These are phyloP conservation scores for Kwoniella newhampshirensis DNA, from an alignment of 768 basidiomycete genomes.

Conservation along the genomic window DNA sequence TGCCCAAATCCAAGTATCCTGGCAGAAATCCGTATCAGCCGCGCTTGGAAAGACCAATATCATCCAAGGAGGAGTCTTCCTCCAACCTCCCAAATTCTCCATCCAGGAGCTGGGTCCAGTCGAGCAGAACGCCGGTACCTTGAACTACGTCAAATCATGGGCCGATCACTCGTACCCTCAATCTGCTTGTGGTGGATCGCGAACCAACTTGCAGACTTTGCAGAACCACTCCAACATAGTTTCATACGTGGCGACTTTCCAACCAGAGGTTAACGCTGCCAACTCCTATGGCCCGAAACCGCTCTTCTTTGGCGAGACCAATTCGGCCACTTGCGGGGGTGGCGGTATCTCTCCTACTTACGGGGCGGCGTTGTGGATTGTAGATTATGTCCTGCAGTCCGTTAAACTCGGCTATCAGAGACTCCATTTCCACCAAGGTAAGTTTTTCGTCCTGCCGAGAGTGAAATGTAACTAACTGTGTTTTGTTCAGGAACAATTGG, in stretches of 20 bases:
- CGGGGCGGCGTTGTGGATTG: constrained; percentile 56
- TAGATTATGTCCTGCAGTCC: constrained; percentile 56
- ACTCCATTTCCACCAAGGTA: constrained; percentile 57
- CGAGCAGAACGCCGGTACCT: constrained; percentile 50
- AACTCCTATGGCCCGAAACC: constrained; percentile 51
- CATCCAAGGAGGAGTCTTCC: constrained; percentile 55
- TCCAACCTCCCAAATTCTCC: constrained; percentile 50
- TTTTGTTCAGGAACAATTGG: neutral
- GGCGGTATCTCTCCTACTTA: constrained; percentile 57
- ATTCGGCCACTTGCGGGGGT: constrained; percentile 57
- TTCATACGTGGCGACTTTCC: constrained; percentile 52
- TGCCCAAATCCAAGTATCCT: no score
- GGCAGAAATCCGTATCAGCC: constrained; percentile 53
- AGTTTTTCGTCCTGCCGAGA: constrained; percentile 56
- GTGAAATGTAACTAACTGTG: neutral
- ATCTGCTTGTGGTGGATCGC: no score
- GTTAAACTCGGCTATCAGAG: constrained; percentile 54
- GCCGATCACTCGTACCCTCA: no score
- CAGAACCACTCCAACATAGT: constrained; percentile 56
- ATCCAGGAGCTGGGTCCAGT: constrained; percentile 49
- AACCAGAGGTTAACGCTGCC: constrained; percentile 52
- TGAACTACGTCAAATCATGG: constrained; percentile 55
- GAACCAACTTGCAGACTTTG: constrained; percentile 52
- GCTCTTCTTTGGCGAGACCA: constrained; percentile 56
- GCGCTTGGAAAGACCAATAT: constrained; percentile 52